phyloP scores from a whole-genome alignment of 192 early-diverging fungal genomes.

The Entomortierella chlamydospora region DNA sequence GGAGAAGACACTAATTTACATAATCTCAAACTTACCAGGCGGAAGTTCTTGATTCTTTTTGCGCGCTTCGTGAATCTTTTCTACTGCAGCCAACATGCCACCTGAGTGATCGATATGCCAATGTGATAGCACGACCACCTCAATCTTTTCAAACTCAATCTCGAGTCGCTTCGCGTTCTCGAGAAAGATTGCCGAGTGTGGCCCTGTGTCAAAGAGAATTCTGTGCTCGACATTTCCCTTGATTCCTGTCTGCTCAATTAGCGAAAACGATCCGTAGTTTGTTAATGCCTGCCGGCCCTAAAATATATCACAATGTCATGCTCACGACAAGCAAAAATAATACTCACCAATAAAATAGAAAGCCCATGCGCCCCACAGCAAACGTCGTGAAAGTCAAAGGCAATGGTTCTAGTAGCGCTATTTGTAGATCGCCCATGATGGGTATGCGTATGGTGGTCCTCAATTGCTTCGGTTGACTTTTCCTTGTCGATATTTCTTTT shows the following conservation, averaged over 20 bases:
- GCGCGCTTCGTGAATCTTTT: conserved; percentile 21
- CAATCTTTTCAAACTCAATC: conserved; percentile 51
- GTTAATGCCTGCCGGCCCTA: too few relatives aligned
- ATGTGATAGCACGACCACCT: conserved; percentile 46
- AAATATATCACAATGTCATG: too few relatives aligned
- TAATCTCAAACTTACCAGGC: too few relatives aligned
- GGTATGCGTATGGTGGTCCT: neutral
- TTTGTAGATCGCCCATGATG: neutral
- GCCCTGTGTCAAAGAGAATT: conserved; percentile 51
- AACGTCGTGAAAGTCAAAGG: conserved; percentile 39
- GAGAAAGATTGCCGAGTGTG: conserved; percentile 50
- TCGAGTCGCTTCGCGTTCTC: conserved; percentile 52
- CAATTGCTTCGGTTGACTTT: conserved; percentile 1
- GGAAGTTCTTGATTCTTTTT: neutral
- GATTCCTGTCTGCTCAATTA: conserved; percentile 34
- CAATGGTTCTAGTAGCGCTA: conserved; percentile 2
- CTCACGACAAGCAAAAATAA: too few relatives aligned
- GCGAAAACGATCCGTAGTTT: neutral
- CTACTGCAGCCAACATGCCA: conserved; percentile 46
- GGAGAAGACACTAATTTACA: too few relatives aligned
- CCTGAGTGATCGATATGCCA: conserved; percentile 54
- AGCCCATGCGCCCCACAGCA: conserved; percentile 56
- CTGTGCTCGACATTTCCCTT: conserved; percentile 29
- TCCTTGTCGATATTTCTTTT: conserved; percentile 27
- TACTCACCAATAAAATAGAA: conserved; percentile 48